Evolutionary conservation across 495 filamentous ascomycete species (phyloP), one percentile per base, ranked within the genome.

Genomic region (Cercophora newfieldiana): DNA sequence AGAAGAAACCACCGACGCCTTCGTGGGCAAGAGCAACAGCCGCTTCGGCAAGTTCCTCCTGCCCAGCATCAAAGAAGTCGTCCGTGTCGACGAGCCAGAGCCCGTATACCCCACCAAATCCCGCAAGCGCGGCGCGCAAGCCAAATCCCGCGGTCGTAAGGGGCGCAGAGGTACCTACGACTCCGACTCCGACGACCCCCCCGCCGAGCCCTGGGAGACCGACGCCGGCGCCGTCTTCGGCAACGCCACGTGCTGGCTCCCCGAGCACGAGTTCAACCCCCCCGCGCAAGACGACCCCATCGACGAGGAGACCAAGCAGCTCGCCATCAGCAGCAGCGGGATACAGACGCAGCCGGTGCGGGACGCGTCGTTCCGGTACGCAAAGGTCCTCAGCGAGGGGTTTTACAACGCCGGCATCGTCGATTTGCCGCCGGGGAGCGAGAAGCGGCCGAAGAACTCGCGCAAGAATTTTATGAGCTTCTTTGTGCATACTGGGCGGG

Each of bases 391-490:
- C 26, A 92, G 88, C 53, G 81, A 90, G 48, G 85, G 89, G 1
- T 97, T 95, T 80, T 91, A 97, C 69, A 94, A 93, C 44, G 87
- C 88, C 2, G 95, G 95, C 0, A 86, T 97, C 61, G 89, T 99
- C 30, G 93, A 97, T 56, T 78, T 99, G 19, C 91, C 92, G 6
- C 88, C 91, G 1, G 89, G 89, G 3, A 88, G 88, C 19, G 82
- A 88, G 56, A 99, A 99, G 83, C 85, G 89, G 67, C 84, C 87
- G 19, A 99, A 98, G 82, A 97, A 96, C 71, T 88, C 89, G 4
- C 85, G 94, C 59, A 92, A 90, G 77, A 97, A 97, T 90, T 93
- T 97, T 68, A 91, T 98, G 89, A 89, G 90, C 0, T 97, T 99
- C 73, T 97, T 95, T 74, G 90, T 99, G 30, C 87, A 90, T 64